phyloP scores from a whole-genome alignment of 1,284 basidiomycete species.

The Ganoderma sp. region DNA sequence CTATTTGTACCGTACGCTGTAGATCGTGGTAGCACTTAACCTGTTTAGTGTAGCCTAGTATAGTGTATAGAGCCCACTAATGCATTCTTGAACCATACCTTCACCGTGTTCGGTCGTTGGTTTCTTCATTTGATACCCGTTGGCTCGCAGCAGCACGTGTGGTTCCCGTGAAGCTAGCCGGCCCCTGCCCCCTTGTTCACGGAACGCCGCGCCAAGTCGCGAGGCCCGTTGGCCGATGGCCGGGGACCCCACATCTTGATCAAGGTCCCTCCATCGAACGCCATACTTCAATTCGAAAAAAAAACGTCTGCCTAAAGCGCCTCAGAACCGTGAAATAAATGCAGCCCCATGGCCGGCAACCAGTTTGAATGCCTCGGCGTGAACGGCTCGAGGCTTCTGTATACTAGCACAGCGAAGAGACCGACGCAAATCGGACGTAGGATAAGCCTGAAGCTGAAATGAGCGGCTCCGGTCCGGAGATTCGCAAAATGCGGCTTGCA shows the following conservation, averaged over 20 bases:
- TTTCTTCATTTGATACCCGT: constrained; percentile 1
- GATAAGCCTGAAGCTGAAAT: background rate
- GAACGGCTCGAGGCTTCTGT: background rate
- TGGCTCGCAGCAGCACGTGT: constrained; percentile 2
- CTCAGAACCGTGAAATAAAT: background rate
- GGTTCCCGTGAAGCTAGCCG: constrained; percentile 4
- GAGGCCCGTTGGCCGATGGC: background rate
- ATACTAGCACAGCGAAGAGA: constrained; percentile 3
- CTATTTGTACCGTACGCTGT: constrained; percentile 1
- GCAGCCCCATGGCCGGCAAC: constrained; percentile 2
- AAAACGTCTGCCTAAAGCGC: background rate
- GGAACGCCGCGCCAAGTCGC: constrained; percentile 4
- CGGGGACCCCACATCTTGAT: background rate
- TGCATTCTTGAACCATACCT: constrained; percentile 1
- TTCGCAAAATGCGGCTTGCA: constrained; percentile 5
- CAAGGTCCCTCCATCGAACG: background rate
- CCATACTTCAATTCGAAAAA: background rate
- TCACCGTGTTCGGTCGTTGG: background rate
- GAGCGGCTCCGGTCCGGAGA: constrained; percentile 9
- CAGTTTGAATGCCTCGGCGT: constrained; percentile 3
- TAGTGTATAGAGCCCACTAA: constrained; percentile 2
- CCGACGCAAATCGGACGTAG: constrained; percentile 9
- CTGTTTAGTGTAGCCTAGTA: constrained; percentile 12
- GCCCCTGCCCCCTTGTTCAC: background rate
- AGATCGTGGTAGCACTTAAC: background rate